Conservation (phyloP, 345 rosid genomes). For the Pistacia integerrima region DNA sequence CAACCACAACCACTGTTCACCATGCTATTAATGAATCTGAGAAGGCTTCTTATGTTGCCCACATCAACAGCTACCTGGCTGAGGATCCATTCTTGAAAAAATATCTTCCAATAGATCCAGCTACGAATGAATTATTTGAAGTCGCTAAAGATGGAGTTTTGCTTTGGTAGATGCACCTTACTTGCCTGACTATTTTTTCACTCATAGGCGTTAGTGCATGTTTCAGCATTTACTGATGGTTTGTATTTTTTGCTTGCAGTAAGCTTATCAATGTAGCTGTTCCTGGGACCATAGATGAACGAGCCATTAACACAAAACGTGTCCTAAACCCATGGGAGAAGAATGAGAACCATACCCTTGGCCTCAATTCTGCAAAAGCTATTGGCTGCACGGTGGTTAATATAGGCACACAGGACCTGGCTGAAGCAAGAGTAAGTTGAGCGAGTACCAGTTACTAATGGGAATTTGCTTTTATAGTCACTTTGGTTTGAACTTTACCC, state of each 20-base stretch:
- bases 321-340: slow-evolving; percentile 95
- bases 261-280: slow-evolving; percentile 97
- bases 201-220: background rate
- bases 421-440: slow-evolving; percentile 87
- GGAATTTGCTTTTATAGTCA: background rate
- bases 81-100: slow-evolving; percentile 84
- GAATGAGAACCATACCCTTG: slow-evolving; percentile 96
- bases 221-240: slow-evolving; percentile 22
- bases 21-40: slow-evolving; percentile 87
- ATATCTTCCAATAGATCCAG: slow-evolving; percentile 81
- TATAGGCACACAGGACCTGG: slow-evolving; percentile 91
- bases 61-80: slow-evolving; percentile 73
- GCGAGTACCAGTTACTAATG: background rate
- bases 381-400: slow-evolving; percentile 99
- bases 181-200: background rate
- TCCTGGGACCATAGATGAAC: slow-evolving; percentile 97
- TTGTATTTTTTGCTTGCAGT: slow-evolving; percentile 50
- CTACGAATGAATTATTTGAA: slow-evolving; percentile 81
- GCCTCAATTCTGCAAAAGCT: slow-evolving; percentile 98
- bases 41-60: slow-evolving; percentile 91
- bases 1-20: slow-evolving; percentile 84
- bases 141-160: slow-evolving; percentile 92
- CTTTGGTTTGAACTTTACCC: slow-evolving; percentile 19
- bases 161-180: slow-evolving; percentile 60
- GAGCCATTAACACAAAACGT: slow-evolving; percentile 89